phyloP scores from a whole-genome alignment of 169 alveolate species.

The Theileria parva region DNA sequence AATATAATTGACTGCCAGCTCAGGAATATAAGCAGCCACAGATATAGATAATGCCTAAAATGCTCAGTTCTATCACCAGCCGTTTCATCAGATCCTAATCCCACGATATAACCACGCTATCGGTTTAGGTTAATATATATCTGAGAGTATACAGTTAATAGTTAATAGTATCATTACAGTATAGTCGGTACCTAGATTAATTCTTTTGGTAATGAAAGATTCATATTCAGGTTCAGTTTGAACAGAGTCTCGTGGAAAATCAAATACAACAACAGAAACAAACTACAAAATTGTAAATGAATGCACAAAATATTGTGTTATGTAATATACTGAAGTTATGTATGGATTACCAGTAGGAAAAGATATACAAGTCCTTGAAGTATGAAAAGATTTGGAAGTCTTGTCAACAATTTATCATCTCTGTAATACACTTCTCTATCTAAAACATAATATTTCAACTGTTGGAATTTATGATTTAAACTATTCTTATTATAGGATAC shows the following conservation, averaged over 20 bases:
- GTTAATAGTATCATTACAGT: background rate
- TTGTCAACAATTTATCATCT: slow-evolving; percentile 9
- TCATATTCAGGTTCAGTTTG: slow-evolving; percentile 39
- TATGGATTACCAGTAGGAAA: background rate
- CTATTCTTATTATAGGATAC: background rate
- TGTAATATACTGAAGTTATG: background rate
- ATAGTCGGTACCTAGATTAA: background rate
- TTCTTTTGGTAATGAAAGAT: slow-evolving; percentile 46
- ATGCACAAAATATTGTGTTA: background rate
- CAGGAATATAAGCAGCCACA: slow-evolving; percentile 45
- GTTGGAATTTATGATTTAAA: background rate
- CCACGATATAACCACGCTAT: too few relatives aligned
- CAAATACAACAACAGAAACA: background rate
- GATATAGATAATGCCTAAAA: slow-evolving; percentile 10
- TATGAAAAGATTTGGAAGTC: slow-evolving; percentile 18
- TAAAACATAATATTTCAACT: background rate
- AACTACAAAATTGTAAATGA: background rate
- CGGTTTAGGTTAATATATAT: too few relatives aligned
- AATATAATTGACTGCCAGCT: slow-evolving; percentile 54
- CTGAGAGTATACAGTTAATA: background rate
- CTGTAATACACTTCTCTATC: slow-evolving; percentile 14
- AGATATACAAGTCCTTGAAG: slow-evolving; percentile 19
- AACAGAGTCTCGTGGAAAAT: slow-evolving; percentile 1
- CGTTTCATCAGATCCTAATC: slow-evolving; percentile 4
- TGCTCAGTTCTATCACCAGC: background rate